phyloP scores from a whole-genome alignment of 164 flowering plant genomes.

The Pachysandra terminalis region DNA sequence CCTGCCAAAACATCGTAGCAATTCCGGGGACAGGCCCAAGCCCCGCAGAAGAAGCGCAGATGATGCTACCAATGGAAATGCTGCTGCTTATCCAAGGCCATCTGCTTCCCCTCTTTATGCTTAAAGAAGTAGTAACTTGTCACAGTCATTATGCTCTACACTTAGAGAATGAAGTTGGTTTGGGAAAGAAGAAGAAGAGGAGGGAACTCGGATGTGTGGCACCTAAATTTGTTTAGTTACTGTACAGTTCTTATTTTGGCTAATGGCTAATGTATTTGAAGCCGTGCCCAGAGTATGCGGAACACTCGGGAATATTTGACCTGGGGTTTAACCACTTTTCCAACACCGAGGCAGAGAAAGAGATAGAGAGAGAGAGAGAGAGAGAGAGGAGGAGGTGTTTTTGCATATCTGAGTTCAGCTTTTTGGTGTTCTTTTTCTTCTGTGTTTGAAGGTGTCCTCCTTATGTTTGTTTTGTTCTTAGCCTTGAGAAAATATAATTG shows the following conservation, averaged over 20 bases:
- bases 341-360: not conserved
- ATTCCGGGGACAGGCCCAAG: slow-evolving; percentile 8
- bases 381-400: not conserved
- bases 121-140: not conserved
- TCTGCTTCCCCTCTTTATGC: slow-evolving; percentile 35
- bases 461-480: not conserved
- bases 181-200: not conserved
- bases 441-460: not conserved
- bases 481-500: not conserved
- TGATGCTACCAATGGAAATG: slow-evolving; percentile 16
- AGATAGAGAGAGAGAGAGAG: not conserved
- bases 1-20: slow-evolving; percentile 16
- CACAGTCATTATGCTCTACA: not conserved
- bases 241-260: slow-evolving; percentile 21
- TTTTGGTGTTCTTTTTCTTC: not conserved
- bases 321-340: not conserved
- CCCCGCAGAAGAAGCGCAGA: slow-evolving; percentile 21
- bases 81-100: slow-evolving; percentile 40
- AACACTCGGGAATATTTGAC: not conserved
- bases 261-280: slow-evolving; percentile 1
- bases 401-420: not conserved
- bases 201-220: not conserved
- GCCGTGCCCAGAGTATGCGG: not conserved
- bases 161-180: not conserved
- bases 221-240: not conserved